Base-by-base conservation (phyloP, 768 basidiomycete species). In the Mrakia gelida region DNA sequence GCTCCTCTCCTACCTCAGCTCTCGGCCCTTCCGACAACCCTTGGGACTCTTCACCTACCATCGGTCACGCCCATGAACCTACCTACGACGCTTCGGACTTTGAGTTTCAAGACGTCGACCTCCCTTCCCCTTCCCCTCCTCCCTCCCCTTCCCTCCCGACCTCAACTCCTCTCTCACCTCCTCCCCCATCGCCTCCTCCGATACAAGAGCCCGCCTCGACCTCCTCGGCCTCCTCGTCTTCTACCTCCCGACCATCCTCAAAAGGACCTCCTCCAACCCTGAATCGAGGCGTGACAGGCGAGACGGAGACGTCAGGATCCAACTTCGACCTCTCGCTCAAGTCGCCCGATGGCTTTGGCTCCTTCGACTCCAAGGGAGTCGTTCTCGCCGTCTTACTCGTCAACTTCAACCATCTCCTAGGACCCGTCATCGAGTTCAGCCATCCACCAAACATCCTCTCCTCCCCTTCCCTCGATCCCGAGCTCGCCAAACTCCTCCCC, bases 401-500 rank as follows among this genome's bases (percentile, higher is more conserved):
- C 63, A 70, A 78, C 72, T 78, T 78, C 32, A 43, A 78, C 30
- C 77, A 78, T 43, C 54, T 68, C 59, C 91, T 98, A 70, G 97
- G 97, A 0, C 97, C 97, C 28, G 90, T 89, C 70, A 92, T 98
- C 75, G 95, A 99, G 76, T 87, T 85, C 75, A 80, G 84, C 8
- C 84, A 86, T 80, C 86, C 87, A 1, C 78, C 80, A 0, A 59
- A 72, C 43, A 79, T 79, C 61, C 78, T 79, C 43, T 75, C 78
- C 3, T 71, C 81, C 3, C 88, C 96, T 43, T 91, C 92, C 80
- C 88, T 92, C 52, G 91, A 98, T 82, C 92, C 94, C 79, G 93
- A 95, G 82, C 87, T 98, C 41, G 86, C 87, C 49, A 92, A 91
- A 83, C 90, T 94, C 49, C 86, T 99, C 43, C 97, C 97, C 0